These are phyloP conservation scores for Taphrina betulina DNA, from an alignment of 1,139 yeast genomes.

Conservation along the genomic window DNA sequence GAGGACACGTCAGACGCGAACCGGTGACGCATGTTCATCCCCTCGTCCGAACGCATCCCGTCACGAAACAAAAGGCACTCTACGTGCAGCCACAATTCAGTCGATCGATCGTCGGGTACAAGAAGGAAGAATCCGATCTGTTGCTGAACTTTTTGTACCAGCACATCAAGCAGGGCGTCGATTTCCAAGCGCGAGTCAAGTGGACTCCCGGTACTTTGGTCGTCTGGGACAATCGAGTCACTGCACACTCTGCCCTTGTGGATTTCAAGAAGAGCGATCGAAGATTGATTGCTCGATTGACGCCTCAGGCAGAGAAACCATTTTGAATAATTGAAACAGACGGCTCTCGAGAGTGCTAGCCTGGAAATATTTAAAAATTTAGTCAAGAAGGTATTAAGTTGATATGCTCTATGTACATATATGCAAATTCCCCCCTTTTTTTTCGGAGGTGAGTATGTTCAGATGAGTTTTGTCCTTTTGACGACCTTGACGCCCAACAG, in stretches of 20 bases:
- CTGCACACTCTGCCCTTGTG: constrained; percentile 60
- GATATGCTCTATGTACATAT: too few relatives aligned
- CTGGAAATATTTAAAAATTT: too few relatives aligned
- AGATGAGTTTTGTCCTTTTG: constrained; percentile 21
- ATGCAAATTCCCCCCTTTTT: too few relatives aligned
- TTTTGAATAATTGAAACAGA: too few relatives aligned
- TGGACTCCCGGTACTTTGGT: constrained; percentile 62
- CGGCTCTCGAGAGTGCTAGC: too few relatives aligned
- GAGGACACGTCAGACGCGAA: constrained; percentile 54
- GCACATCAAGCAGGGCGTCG: constrained; percentile 53
- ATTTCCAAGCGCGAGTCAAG: constrained; percentile 57
- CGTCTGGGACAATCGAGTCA: constrained; percentile 68
- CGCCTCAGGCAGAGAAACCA: constrained; percentile 44
- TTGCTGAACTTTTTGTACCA: constrained; percentile 54
- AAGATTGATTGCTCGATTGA: constrained; percentile 44
- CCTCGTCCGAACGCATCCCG: constrained; percentile 59
- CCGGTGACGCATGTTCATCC: constrained; percentile 57
- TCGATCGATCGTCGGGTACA: constrained; percentile 57
- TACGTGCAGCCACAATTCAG: constrained; percentile 58
- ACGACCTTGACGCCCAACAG: constrained; percentile 28
- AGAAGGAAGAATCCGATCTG: constrained; percentile 56
- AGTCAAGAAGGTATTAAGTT: too few relatives aligned
- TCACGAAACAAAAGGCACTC: constrained; percentile 54
- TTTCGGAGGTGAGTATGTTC: too few relatives aligned
- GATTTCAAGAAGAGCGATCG: constrained; percentile 62